Evolutionary conservation across 441 rosid species (phyloP), one percentile per base, ranked within the genome.

Genomic region (Francoa sonchifolia): DNA sequence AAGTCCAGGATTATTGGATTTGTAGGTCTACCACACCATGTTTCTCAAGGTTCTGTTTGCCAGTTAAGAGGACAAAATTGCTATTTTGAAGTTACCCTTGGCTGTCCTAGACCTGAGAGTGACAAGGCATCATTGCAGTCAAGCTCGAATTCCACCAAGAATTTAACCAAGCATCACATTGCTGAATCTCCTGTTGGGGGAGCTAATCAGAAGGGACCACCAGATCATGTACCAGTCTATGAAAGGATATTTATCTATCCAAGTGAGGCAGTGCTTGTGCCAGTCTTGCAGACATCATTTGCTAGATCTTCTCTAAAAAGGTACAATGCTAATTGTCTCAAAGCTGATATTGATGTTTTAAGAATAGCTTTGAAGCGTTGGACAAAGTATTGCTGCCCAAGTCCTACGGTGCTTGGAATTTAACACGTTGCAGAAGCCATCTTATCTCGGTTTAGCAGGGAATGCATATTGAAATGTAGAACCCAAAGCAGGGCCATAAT

Each of bases 251-350:
- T 88, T 67, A 72, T 93, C 31, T 82, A 84, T 69, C 96, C 99
- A 55, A 65, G 73, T 32, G 96, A 84, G 67, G 94, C 97, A 48
- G 80, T 93, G 59, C 79, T 88, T 59, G 90, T 93, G 59, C 97
- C 99, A 2, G 74, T 85, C 47, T 56, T 88, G 68, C 94, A 77
- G 42, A 64, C 96, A 54, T 72, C 97, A 48, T 73, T 69, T 63
- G 82, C 99, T 48, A 76, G 82, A 61, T 74, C 87, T 65, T 88
- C 96, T 44, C 56, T 88, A 58, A 82, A 80, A 76, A 79, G 97
- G 97, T 93, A 62, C 49, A 12, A 43, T 37, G 50, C 48, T 5
- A 48, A 26, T 44, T 43, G 26, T 49, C 9, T 57, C 21, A 25
- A 33, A 25, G 36, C 42, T 42, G 8, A 28, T 50, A 19, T 33